These are phyloP conservation scores for Kalaharituber pfeilii DNA, from an alignment of 2,329 filamentous ascomycete genomes.

Conservation along the genomic window DNA sequence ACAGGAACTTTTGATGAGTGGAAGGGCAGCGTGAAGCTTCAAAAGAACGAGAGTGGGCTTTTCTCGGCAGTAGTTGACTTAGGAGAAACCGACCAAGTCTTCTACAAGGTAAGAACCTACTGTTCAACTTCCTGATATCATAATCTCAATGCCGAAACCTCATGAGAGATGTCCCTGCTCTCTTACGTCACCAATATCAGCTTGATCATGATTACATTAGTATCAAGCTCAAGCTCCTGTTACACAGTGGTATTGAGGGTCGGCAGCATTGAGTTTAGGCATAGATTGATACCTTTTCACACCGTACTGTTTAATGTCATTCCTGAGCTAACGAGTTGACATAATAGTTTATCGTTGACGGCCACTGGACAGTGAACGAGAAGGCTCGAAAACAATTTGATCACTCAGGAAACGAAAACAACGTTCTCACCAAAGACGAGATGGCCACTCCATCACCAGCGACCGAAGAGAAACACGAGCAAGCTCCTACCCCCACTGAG, in stretches of 20 bases:
- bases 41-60: slow-evolving; percentile 41
- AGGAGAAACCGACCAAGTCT: slow-evolving; percentile 53
- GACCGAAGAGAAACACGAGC: slow-evolving; percentile 45
- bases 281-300: not conserved
- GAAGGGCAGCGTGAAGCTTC: slow-evolving; percentile 69
- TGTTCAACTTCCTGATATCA: not conserved
- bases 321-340: slow-evolving; percentile 4
- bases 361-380: slow-evolving; percentile 70
- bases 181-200: not conserved
- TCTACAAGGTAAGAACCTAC: slow-evolving; percentile 64
- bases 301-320: not conserved
- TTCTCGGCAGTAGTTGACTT: slow-evolving; percentile 43
- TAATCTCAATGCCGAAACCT: not conserved
- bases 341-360: slow-evolving; percentile 80
- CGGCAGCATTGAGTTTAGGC: not conserved
- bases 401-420: slow-evolving; percentile 73
- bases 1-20: slow-evolving; percentile 94
- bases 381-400: slow-evolving; percentile 69
- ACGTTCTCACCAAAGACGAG: slow-evolving; percentile 66
- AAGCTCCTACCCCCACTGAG: slow-evolving; percentile 53
- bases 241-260: no score
- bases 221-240: no score
- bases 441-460: slow-evolving; percentile 26
- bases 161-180: not conserved
- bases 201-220: not conserved